These are phyloP conservation scores for Acacia concinna DNA, from an alignment of 331 rosid genomes.

Conservation along the genomic window DNA sequence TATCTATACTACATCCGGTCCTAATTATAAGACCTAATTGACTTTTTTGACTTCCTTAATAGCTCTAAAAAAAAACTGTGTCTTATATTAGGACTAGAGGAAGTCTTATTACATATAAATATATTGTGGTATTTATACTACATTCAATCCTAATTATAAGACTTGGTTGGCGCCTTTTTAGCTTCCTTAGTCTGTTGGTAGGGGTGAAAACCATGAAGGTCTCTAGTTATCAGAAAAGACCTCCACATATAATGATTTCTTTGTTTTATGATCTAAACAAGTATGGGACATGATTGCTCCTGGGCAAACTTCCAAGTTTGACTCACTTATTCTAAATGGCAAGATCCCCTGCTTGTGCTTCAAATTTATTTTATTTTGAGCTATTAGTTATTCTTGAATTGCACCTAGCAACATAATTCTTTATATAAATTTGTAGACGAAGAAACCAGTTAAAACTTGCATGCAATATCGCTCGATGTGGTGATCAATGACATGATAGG, in stretches of 20 bases:
- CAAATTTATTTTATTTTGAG: neutral
- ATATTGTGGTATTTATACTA: too few species aligned
- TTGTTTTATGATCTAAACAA: slow-evolving; percentile 44
- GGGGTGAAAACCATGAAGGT: neutral
- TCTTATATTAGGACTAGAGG: too few species aligned
- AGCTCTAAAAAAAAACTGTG: too few species aligned
- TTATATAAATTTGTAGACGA: slow-evolving; percentile 14
- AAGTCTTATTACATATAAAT: too few species aligned
- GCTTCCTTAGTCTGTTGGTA: neutral
- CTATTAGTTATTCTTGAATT: neutral
- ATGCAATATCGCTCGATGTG: neutral
- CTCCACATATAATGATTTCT: neutral
- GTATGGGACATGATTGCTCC: slow-evolving; percentile 97
- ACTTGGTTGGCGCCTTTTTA: too few species aligned
- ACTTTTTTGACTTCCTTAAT: too few species aligned
- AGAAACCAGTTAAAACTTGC: neutral
- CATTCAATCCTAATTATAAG: too few species aligned
- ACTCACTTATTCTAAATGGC: slow-evolving; percentile 76
- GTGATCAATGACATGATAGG: slow-evolving; percentile 4
- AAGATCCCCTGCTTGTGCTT: slow-evolving; percentile 20
- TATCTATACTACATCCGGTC: too few species aligned
- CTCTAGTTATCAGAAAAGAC: neutral
- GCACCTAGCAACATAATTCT: slow-evolving; percentile 12
- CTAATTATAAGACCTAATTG: too few species aligned
- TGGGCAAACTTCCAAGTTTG: slow-evolving; percentile 77